Evolutionary conservation across 257 asterid genomes (phyloP), one percentile per base, ranked within the genome.

Genomic region (Nicotiana benthamiana): DNA sequence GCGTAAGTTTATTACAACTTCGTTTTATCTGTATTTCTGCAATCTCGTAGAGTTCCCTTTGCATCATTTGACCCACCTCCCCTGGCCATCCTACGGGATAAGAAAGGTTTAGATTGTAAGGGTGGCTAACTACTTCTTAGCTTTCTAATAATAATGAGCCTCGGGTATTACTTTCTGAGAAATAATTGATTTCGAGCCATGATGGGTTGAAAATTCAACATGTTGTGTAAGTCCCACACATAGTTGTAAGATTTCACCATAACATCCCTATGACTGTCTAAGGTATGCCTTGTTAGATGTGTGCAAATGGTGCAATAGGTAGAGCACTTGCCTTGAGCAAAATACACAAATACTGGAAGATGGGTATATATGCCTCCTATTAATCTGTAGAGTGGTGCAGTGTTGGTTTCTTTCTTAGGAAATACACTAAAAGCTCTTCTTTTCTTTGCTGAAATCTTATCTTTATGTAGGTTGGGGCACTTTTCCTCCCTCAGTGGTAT

Each of bases 1-100:
- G 99, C 97, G 98, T 96, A 90, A 89, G 98, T 91, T 81, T 66
- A 3, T 46, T 22, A 46, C 4, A 16, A 48, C 24, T 46, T 22
- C 40, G 51, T 46, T 43, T 46, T 15, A 46, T 15, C 78, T 13
- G 60, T 24, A 15, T 46, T 43, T 72, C 16, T 66, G 27, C 28
- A 9, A 43, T 20, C 51, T 75, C 5, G 36, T 77, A 6, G 26
- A 70, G 46, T 70, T 22, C 43, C 43, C 59, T 46, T 70, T 43
- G 57, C 36, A 43, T 46, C 20, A 36, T 0, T 32, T 43, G 56
- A 12, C 12, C n/a, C 75, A 7, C 30, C 53, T n/a, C 9, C 10
- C 56, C 54, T 4, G 9, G 6, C 30, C 5, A 9, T 20, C 43
- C 57, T 46, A 46, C n/a, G 77, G 59, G 59, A 43, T 70, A 52